A percentile compares a stretch with the other conserved stretches of the same genome.
phyloP scores from a whole-genome alignment of 2,329 filamentous ascomycete genomes.

The Fusarium poae region DNA sequence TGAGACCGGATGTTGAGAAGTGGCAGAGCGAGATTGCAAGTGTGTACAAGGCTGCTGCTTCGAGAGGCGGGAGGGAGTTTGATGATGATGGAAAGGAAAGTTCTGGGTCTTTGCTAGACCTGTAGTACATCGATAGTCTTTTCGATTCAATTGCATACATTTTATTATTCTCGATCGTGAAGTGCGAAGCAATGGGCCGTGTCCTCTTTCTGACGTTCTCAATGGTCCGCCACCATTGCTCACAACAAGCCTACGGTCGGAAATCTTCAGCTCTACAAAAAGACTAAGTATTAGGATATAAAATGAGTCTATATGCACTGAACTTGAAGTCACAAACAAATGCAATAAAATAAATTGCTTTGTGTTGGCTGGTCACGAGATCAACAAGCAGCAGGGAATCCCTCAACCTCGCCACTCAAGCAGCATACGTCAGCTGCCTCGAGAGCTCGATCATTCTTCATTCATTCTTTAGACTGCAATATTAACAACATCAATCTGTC shows the following conservation, averaged over 20 bases:
- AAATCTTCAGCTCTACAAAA: background rate
- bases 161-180: accelerated
- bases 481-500: too few species aligned
- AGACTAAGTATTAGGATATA: accelerated
- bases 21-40: constrained; percentile 72
- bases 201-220: background rate
- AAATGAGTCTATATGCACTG: accelerated
- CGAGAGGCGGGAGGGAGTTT: constrained; percentile 35
- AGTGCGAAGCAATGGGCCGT: background rate
- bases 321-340: accelerated
- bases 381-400: background rate
- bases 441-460: background rate
- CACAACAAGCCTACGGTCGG: background rate
- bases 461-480: too few species aligned
- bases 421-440: background rate
- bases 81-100: background rate
- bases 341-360: background rate
- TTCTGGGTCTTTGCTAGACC: constrained; percentile 13
- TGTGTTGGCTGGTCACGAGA: background rate
- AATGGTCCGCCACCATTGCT: background rate
- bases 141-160: background rate
- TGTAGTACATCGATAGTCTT: background rate
- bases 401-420: background rate
- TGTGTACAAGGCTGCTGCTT: constrained; percentile 68
- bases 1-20: constrained; percentile 67